These are phyloP conservation scores for Chenopodium suecicum DNA, from an alignment of 148 eudicot genomes.

Conservation along the genomic window DNA sequence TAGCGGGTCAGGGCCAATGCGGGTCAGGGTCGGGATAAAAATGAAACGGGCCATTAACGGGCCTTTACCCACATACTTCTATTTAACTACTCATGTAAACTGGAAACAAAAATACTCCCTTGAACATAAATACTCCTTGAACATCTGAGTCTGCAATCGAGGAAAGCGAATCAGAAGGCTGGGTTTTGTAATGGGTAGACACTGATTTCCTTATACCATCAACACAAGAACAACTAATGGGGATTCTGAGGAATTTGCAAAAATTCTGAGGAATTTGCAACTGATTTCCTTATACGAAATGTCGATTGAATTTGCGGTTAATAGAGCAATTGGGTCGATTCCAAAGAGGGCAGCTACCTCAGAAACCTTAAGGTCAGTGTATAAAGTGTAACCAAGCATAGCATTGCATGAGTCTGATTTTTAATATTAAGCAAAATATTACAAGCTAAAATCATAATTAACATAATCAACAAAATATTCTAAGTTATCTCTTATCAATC, in stretches of 20 bases:
- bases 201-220: slow-evolving; percentile 83
- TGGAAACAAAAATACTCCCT: too few relatives aligned
- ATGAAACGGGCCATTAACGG: too few relatives aligned
- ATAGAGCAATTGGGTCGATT: slow-evolving; percentile 76
- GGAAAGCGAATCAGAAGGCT: slow-evolving; percentile 75
- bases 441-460: too few relatives aligned
- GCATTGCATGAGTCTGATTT: too few relatives aligned
- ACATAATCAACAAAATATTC: too few relatives aligned
- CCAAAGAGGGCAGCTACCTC: slow-evolving; percentile 76
- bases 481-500: too few relatives aligned
- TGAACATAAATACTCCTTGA: too few relatives aligned
- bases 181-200: slow-evolving; percentile 62
- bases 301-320: slow-evolving; percentile 74
- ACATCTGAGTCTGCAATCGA: slow-evolving; percentile 41
- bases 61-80: too few relatives aligned
- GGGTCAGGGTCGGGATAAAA: too few relatives aligned
- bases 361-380: slow-evolving; percentile 82
- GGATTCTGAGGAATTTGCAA: slow-evolving; percentile 47
- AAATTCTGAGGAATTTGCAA: too few relatives aligned
- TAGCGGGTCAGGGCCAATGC: too few relatives aligned
- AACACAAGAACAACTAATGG: slow-evolving; percentile 69
- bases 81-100: too few relatives aligned
- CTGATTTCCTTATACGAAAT: slow-evolving; percentile 31
- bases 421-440: neutral
- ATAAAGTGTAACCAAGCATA: slow-evolving; percentile 67